Base-by-base conservation (phyloP, 179 eudicot genomes). In the Camellia oleifera region DNA sequence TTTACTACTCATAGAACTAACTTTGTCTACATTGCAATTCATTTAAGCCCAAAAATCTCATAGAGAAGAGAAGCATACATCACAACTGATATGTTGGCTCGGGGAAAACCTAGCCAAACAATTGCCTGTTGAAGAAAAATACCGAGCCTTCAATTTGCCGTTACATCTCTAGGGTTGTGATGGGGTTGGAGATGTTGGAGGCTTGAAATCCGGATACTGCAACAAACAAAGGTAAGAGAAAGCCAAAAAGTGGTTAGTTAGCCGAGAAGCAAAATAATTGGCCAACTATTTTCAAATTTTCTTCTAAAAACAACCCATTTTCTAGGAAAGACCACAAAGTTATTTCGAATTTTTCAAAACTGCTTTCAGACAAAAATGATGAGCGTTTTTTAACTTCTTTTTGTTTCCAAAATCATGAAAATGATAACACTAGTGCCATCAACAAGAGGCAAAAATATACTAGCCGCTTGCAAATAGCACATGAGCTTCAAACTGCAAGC, bases 161-260 rank as follows among this genome's bases (percentile, higher is more conserved):
- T 32, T 6, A 9, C 77, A 72, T 52, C 48, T 46, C 81, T 83
- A 93, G 60, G 97, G 96, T 83, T 82, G 87, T 10, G 94, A 87
- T n/a, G 98, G 98, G 79, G 87, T 84, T 18, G 98, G 98, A 70
- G 98, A 94, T 77, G 92, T 52, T 56, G 97, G 97, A 69, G 98
- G 98, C 91, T 92, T 94, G 64, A 85, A 85, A 88, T 92, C 95
- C 5, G 95, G 98, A 73, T 94, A 94, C 98, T 92, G 97, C 89
- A 92, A 58, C 23, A 64, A 81, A 70, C 7, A 69, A 46, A 48
- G 64, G 56, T 26, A 20, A 82, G 32, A 62, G 0, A 42, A 69
- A 58, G 18, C 26, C 7, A 54, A 54, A 54, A 54, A 54, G 13
- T 54, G 10, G 10, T 54, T 54, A 54, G 58, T 8, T 54, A 54